A percentile compares a stretch with the other conserved stretches of the same genome.
Evolutionary conservation across 345 rosid species (phyloP).

Genomic region (Citrus hindsii): DNA sequence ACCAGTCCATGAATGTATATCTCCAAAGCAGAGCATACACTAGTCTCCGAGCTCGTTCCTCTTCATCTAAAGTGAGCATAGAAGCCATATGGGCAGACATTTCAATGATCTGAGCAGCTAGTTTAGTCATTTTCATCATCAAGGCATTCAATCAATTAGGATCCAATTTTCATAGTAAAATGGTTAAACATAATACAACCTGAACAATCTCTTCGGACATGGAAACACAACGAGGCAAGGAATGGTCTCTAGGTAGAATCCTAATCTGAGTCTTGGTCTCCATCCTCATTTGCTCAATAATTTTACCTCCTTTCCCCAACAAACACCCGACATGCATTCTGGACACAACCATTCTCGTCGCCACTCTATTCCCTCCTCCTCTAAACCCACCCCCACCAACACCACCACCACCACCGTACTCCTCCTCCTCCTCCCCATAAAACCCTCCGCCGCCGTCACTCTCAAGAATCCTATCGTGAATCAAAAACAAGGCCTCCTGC

Average conservation of each 20-base stretch:
- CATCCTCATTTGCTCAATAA: conserved; percentile 97
- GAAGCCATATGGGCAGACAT: not conserved
- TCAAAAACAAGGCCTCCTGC: conserved; percentile 81
- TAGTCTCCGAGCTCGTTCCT: not conserved
- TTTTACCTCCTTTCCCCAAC: conserved; percentile 98
- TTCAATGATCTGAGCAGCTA: not conserved
- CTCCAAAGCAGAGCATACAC: not conserved
- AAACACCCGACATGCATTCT: conserved; percentile 93
- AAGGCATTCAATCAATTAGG: not conserved
- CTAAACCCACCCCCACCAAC: conserved; percentile 8
- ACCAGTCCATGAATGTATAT: not conserved
- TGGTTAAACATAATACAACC: conserved; percentile 40
- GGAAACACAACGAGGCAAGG: conserved; percentile 85
- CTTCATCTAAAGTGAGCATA: not conserved
- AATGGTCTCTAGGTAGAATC: conserved; percentile 87
- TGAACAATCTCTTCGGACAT: conserved; percentile 91
- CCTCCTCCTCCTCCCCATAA: conserved; percentile 50
- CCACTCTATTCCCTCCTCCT: conserved; percentile 58
- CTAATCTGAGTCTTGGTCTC: conserved; percentile 99
- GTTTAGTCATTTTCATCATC: too few species aligned
- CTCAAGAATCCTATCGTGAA: conserved; percentile 87
- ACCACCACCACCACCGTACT: conserved; percentile 37
- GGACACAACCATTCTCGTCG: conserved; percentile 87
- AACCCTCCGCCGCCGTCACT: conserved; percentile 42
- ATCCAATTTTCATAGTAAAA: not conserved